Conservation (phyloP, 208 protist species). For the Trypanosoma lewisi region DNA sequence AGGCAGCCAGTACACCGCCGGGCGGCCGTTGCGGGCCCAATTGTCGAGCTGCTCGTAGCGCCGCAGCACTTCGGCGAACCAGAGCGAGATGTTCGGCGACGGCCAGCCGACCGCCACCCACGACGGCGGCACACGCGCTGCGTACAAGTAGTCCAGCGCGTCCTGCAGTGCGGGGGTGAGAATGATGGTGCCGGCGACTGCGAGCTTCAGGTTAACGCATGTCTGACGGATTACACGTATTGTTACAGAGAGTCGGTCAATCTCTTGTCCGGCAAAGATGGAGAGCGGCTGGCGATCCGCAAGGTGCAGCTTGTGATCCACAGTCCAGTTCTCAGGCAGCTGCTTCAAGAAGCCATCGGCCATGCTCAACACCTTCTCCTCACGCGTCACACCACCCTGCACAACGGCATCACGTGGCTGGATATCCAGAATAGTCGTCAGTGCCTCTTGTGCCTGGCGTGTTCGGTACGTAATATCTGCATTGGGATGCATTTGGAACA, state of each 20-base stretch:
- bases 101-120: constrained; percentile 96
- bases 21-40: constrained; percentile 92
- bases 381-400: constrained; percentile 87
- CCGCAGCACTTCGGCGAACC: constrained; percentile 95
- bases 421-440: constrained; percentile 96
- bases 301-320: constrained; percentile 80
- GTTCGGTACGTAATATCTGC: constrained; percentile 95
- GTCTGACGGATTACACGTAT: constrained; percentile 83
- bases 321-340: constrained; percentile 88
- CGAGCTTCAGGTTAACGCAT: constrained; percentile 93
- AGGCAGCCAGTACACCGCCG: constrained; percentile 95
- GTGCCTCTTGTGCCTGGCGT: constrained; percentile 88
- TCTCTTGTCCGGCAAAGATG: constrained; percentile 96
- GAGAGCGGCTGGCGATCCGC: constrained; percentile 92
- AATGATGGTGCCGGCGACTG: constrained; percentile 97
- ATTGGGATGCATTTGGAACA: constrained; percentile 98
- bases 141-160: constrained; percentile 94
- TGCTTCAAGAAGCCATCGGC: constrained; percentile 90
- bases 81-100: constrained; percentile 95
- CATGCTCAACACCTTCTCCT: constrained; percentile 92
- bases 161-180: constrained; percentile 94
- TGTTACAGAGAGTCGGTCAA: constrained; percentile 92
- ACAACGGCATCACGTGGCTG: constrained; percentile 91
- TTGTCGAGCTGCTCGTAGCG: constrained; percentile 94
- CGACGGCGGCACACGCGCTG: constrained; percentile 93